A percentile compares a stretch with the other conserved stretches of the same genome.
phyloP scores from a whole-genome alignment of 2,329 filamentous ascomycete genomes.

The Beauveria asiatica region DNA sequence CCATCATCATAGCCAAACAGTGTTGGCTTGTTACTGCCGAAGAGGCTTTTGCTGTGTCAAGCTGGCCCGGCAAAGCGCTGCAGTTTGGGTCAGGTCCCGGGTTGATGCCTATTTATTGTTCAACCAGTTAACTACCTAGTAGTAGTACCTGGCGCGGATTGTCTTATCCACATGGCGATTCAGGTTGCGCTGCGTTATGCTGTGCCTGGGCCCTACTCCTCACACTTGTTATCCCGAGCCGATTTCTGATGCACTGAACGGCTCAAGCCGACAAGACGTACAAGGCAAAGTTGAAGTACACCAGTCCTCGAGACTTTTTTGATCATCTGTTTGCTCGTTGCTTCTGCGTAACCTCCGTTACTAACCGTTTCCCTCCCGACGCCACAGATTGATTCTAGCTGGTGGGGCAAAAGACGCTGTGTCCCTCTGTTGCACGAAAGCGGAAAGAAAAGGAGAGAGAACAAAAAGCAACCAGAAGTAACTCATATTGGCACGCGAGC shows the following conservation, averaged over 20 bases:
- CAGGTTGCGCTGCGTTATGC: neutral
- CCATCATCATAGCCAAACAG: neutral
- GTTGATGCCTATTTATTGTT: neutral
- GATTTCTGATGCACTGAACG: neutral
- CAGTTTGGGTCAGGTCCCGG: neutral
- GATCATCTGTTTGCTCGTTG: neutral
- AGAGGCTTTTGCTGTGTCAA: neutral
- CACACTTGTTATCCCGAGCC: neutral
- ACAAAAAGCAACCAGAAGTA: neutral
- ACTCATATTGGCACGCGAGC: neutral
- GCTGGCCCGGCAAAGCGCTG: neutral
- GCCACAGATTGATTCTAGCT: neutral
- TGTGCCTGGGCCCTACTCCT: neutral
- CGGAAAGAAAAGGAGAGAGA: neutral
- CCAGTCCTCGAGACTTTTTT: neutral
- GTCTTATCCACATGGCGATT: slow-evolving; percentile 4
- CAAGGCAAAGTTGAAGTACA: neutral
- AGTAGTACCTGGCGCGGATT: neutral
- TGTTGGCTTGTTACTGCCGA: neutral
- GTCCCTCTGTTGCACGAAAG: neutral
- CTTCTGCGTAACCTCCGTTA: neutral
- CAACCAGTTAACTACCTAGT: neutral
- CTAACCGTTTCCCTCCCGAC: neutral
- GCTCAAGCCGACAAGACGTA: neutral
- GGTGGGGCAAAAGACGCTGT: neutral